phyloP scores from a whole-genome alignment of 139 green algal species.

The Helicosporidium sp. region DNA sequence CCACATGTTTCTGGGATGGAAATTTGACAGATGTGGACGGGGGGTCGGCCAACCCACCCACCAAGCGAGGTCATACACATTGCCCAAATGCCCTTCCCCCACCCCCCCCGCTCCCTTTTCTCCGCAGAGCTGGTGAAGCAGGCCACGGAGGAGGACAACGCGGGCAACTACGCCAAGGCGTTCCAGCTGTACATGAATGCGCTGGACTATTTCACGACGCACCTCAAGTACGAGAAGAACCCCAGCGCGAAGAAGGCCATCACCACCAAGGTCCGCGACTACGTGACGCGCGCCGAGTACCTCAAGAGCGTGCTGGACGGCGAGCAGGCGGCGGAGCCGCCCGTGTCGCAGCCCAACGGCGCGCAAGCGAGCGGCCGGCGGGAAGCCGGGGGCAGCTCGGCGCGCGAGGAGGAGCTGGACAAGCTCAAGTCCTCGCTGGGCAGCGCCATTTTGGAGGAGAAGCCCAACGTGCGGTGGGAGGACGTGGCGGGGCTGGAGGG shows the following conservation, averaged over 20 bases:
- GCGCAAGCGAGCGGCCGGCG: conserved; percentile 4
- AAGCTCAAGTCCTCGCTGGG: conserved; percentile 56
- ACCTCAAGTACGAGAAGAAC: conserved; percentile 88
- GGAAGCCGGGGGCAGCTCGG: too few species aligned
- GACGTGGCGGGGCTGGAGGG: conserved; percentile 91
- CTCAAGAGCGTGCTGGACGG: conserved; percentile 36
- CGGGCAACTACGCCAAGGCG: conserved; percentile 38
- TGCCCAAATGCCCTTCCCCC: too few species aligned
- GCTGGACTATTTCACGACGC: conserved; percentile 45
- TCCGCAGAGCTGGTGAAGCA: conserved; percentile 50
- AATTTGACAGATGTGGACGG: too few species aligned
- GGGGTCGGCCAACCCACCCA: too few species aligned
- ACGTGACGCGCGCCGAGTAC: conserved; percentile 79
- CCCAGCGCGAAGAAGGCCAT: conserved; percentile 39
- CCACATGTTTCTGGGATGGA: too few species aligned
- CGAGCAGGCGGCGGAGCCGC: conserved; percentile 1
- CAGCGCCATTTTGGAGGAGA: conserved; percentile 68
- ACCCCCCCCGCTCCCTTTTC: too few species aligned
- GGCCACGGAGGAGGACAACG: conserved; percentile 55
- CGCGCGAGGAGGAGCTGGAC: conserved; percentile 53
- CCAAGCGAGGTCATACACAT: too few species aligned
- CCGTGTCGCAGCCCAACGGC: too few species aligned
- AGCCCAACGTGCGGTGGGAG: conserved; percentile 88
- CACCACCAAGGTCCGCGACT: conserved; percentile 52
- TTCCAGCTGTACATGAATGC: conserved; percentile 39